Conservation (phyloP, 169 alveolate species). For the Perkinsus olseni region DNA sequence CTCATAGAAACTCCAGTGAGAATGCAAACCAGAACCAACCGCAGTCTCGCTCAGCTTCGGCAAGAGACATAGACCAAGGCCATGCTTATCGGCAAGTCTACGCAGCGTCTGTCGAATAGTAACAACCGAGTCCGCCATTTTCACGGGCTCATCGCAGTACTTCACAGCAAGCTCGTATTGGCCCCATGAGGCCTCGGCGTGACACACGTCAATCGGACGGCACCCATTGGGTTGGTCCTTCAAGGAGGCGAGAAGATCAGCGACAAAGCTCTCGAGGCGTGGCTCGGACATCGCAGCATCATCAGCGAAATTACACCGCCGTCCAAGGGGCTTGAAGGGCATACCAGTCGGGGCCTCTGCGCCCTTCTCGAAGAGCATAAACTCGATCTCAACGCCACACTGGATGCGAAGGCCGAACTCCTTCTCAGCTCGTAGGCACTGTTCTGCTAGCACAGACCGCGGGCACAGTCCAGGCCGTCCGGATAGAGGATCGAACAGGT, state of each 20-base stretch:
- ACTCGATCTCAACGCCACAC: not conserved
- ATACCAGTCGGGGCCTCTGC: not conserved
- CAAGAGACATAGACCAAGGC: not conserved
- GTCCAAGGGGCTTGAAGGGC: not conserved
- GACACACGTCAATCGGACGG: not conserved
- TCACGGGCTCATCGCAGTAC: not conserved
- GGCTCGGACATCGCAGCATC: not conserved
- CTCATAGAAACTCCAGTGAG: not conserved
- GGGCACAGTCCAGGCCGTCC: not conserved
- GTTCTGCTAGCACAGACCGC: not conserved
- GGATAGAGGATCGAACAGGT: not conserved
- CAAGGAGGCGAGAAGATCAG: not conserved
- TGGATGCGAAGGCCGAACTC: not conserved
- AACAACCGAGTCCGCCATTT: not conserved
- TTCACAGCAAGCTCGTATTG: not conserved
- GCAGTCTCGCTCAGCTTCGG: not conserved
- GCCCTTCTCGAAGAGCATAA: not conserved
- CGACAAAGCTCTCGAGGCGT: not conserved
- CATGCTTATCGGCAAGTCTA: not conserved
- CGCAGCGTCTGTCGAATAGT: not conserved
- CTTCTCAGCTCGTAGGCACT: not conserved
- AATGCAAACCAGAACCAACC: not conserved
- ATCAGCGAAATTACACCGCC: not conserved
- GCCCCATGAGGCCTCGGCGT: not conserved
- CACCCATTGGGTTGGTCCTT: not conserved